Evolutionary conservation across 108 stramenopile genomes (phyloP).

Genomic region (Cyclotella atomus): DNA sequence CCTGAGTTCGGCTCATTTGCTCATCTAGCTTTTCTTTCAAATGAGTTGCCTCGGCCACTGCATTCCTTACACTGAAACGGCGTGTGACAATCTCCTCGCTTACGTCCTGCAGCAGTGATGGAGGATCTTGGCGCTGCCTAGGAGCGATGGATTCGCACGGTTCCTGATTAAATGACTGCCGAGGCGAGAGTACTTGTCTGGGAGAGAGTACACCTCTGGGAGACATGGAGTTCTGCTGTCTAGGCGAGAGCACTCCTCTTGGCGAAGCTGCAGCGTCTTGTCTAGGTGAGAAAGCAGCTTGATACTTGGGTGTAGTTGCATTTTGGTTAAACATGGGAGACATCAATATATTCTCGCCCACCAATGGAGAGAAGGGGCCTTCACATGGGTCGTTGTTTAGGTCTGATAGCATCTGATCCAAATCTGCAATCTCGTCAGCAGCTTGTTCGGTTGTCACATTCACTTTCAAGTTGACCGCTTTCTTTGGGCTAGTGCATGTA

Average conservation of each 20-base stretch:
- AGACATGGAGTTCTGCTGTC: neutral
- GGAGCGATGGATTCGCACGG: neutral
- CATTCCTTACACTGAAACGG: neutral
- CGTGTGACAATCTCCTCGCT: neutral
- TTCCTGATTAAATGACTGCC: neutral
- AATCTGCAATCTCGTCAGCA: neutral
- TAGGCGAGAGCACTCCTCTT: neutral
- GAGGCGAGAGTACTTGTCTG: neutral
- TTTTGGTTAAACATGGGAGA: neutral
- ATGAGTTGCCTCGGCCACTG: neutral
- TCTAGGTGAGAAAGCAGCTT: neutral
- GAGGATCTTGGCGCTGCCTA: neutral
- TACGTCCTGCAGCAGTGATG: neutral
- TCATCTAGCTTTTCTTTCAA: neutral
- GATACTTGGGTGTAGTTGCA: neutral
- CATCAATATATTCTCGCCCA: neutral
- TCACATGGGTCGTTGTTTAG: neutral
- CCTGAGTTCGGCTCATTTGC: neutral
- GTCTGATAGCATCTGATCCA: neutral
- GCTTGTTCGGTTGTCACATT: neutral
- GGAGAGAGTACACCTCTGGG: neutral
- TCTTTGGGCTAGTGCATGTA: neutral
- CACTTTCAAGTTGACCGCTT: neutral
- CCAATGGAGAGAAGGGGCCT: neutral
- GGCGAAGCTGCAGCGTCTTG: neutral